These are phyloP conservation scores for Penicillium frequentans DNA, from an alignment of 2,329 filamentous ascomycete genomes.

Conservation along the genomic window DNA sequence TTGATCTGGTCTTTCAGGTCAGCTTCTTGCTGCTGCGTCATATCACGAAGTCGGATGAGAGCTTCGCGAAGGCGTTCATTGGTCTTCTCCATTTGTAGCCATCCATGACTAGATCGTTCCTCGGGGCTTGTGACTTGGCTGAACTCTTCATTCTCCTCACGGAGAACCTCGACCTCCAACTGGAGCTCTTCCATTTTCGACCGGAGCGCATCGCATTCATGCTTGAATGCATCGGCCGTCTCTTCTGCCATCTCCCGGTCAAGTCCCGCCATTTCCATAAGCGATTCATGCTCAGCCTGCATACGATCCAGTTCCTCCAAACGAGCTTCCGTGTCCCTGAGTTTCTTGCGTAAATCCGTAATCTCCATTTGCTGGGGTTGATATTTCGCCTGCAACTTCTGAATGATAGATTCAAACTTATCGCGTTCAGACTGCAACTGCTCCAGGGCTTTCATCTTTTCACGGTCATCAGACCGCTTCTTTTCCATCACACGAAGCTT, in stretches of 20 bases:
- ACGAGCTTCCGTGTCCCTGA: conserved; percentile 72
- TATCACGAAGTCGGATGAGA: conserved; percentile 77
- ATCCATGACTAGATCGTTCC: conserved; percentile 81
- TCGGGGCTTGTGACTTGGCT: conserved; percentile 83
- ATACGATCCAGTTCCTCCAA: conserved; percentile 69
- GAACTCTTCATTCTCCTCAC: conserved; percentile 83
- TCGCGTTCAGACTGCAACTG: conserved; percentile 62
- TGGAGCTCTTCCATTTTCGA: conserved; percentile 78
- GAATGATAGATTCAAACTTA: conserved; percentile 73
- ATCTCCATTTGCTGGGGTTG: conserved; percentile 82
- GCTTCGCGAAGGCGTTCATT: conserved; percentile 88
- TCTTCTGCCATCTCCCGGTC: conserved; percentile 98
- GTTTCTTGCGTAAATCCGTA: conserved; percentile 69
- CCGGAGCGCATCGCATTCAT: conserved; percentile 76
- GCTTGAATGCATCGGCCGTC: conserved; percentile 76
- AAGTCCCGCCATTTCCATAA: conserved; percentile 81
- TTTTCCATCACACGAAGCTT: conserved; percentile 86
- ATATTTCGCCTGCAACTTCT: conserved; percentile 87
- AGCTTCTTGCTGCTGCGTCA: conserved; percentile 80
- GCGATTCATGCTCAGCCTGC: conserved; percentile 80
- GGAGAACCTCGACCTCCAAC: conserved; percentile 81
- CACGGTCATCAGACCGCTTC: conserved; percentile 79
- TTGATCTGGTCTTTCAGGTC: conserved; percentile 75
- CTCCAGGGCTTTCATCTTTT: conserved; percentile 77
- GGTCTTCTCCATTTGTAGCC: conserved; percentile 86